Percentiles rank a stretch among this genome's conserved stretches.
phyloP scores from a whole-genome alignment of 768 basidiomycete species.

The Leccinum fibrillosum region DNA sequence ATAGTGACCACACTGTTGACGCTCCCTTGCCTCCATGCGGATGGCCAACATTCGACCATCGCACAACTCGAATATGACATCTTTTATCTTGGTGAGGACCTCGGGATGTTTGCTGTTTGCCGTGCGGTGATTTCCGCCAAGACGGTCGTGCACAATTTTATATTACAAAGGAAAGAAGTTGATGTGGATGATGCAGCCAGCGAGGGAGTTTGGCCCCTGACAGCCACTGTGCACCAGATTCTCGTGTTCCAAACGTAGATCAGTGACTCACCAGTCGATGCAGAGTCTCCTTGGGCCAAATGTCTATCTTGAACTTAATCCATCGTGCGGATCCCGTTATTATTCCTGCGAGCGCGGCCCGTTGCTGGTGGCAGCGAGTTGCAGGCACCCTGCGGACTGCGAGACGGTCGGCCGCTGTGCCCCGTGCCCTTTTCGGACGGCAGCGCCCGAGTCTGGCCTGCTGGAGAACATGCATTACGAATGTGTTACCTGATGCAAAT shows the following conservation, averaged over 20 bases:
- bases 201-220: slow-evolving; percentile 30
- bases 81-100: slow-evolving; percentile 24
- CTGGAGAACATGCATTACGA: slow-evolving; percentile 11
- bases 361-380: background rate
- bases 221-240: slow-evolving; percentile 30
- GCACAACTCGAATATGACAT: slow-evolving; percentile 29
- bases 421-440: background rate
- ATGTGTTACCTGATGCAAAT: slow-evolving; percentile 2
- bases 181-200: slow-evolving; percentile 27
- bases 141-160: slow-evolving; percentile 28
- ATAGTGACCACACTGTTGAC: slow-evolving; percentile 23
- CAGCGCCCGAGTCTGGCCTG: slow-evolving; percentile 4
- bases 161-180: slow-evolving; percentile 29
- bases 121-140: slow-evolving; percentile 12
- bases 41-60: background rate
- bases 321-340: background rate
- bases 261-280: background rate
- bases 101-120: slow-evolving; percentile 30
- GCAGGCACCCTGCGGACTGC: background rate
- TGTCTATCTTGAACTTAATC: background rate
- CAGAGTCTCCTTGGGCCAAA: background rate
- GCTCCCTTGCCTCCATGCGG: slow-evolving; percentile 25
- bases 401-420: background rate
- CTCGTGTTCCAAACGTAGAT: slow-evolving; percentile 24
- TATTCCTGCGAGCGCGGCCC: background rate